Conservation (phyloP, 345 rosid species). For the Corymbia maculata region DNA sequence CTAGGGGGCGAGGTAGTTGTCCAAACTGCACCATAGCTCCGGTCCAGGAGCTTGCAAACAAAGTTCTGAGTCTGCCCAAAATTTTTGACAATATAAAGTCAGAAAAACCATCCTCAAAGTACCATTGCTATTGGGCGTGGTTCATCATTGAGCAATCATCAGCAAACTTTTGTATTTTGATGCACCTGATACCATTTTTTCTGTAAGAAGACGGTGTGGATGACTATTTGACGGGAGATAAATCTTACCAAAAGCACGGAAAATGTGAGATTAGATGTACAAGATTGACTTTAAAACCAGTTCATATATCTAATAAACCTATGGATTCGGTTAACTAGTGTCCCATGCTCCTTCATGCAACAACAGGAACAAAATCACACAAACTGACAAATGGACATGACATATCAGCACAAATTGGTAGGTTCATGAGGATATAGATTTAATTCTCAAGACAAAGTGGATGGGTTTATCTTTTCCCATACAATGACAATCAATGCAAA, state of each 20-base stretch:
- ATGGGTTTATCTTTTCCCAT: not conserved
- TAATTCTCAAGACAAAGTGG: not conserved
- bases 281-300: not conserved
- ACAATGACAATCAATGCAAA: not conserved
- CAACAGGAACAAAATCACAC: not conserved
- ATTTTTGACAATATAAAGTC: not conserved
- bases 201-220: not conserved
- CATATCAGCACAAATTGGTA: not conserved
- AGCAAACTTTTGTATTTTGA: not conserved
- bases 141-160: not conserved
- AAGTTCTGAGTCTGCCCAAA: slow-evolving; percentile 34
- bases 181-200: not conserved
- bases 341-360: not conserved
- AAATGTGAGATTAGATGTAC: not conserved
- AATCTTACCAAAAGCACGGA: not conserved
- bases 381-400: not conserved
- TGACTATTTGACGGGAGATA: not conserved
- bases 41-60: slow-evolving; percentile 46
- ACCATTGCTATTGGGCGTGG: not conserved
- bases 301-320: not conserved
- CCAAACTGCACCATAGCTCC: slow-evolving; percentile 49
- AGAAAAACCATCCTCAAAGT: not conserved
- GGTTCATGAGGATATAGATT: not conserved
- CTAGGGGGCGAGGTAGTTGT: slow-evolving; percentile 47
- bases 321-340: not conserved